A percentile compares a stretch with the other conserved stretches of the same genome.
Evolutionary conservation across 441 rosid genomes (phyloP).

Genomic region (Euphorbia corollata): DNA sequence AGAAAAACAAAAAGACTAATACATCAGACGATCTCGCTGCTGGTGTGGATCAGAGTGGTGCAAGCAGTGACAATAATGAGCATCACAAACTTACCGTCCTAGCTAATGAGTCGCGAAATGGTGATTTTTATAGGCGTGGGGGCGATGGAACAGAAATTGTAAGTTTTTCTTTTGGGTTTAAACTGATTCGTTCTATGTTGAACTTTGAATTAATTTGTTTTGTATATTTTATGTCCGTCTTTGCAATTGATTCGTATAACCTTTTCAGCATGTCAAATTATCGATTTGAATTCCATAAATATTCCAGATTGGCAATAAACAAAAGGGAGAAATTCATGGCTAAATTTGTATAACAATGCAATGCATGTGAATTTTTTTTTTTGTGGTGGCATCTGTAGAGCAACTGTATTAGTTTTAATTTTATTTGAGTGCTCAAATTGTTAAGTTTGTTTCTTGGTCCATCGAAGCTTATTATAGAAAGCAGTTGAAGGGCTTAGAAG

Average conservation of each 20-base stretch:
- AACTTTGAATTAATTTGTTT: not conserved
- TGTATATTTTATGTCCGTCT: not conserved
- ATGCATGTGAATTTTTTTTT: not conserved
- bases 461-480: not conserved
- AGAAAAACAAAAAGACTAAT: conserved; percentile 21
- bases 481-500: not conserved
- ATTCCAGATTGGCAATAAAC: too few species aligned
- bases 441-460: not conserved
- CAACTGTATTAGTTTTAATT: not conserved
- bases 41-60: conserved; percentile 18
- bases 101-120: conserved; percentile 17
- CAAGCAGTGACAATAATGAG: conserved; percentile 13
- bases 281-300: too few species aligned
- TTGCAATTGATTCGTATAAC: not conserved
- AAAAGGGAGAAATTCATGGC: too few species aligned
- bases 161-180: conserved; percentile 17
- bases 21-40: conserved; percentile 28
- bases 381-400: not conserved
- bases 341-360: not conserved
- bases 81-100: conserved; percentile 5
- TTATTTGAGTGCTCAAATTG: not conserved
- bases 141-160: conserved; percentile 32
- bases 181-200: not conserved
- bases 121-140: conserved; percentile 21
- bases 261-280: not conserved